Evolutionary conservation across 2,329 filamentous ascomycete species (phyloP), one percentile per base, ranked within the genome.

Genomic region (Davidsoniella virescens): DNA sequence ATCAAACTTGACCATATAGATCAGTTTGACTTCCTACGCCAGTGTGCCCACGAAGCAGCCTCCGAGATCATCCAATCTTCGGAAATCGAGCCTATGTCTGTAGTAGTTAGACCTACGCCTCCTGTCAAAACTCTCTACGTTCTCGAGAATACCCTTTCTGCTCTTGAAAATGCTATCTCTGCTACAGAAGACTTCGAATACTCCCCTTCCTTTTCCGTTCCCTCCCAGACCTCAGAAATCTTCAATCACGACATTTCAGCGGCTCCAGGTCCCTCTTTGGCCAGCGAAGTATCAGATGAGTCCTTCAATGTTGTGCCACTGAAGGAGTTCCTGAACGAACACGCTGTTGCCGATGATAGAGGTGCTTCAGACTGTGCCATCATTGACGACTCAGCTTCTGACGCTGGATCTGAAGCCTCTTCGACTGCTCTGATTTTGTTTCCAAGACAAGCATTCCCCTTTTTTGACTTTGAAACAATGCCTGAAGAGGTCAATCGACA

Each of bases 361-460:
- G 33, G 41, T 12, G 7, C n/a, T 26, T 48, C 36, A n/a, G 41
- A 44, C 33, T 45, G 25, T 20, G 51, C 51, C 37, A 49, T 52
- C 23, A 17, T 52, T 23, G 51, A 52, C 40, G 47, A 48, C 41
- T 49, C 41, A 48, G 45, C 42, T 18, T 52, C 51, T 14, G 51
- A 52, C 29, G 46, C 46, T 8, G 41, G 10, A 14, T 53, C 52
- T 4, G 44, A 50, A 33, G 10, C 40, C 2, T 45, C 52, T n/a
- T 49, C 51, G 9, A 53, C 52, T 10, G 48, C 55, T 3, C 41
- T 56, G 18, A 47, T 52, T 17, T 29, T 43, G 5, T 50, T 47
- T 7, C 52, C 51, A 14, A 26, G 16, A 23, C 44, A 33, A 18
- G 25, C 8, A 9, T 33, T 33, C 29, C 9, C 29, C 5, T 33